Evolutionary conservation across 805 yeast genomes (phyloP).

Genomic region (Wickerhamiella azyma): DNA sequence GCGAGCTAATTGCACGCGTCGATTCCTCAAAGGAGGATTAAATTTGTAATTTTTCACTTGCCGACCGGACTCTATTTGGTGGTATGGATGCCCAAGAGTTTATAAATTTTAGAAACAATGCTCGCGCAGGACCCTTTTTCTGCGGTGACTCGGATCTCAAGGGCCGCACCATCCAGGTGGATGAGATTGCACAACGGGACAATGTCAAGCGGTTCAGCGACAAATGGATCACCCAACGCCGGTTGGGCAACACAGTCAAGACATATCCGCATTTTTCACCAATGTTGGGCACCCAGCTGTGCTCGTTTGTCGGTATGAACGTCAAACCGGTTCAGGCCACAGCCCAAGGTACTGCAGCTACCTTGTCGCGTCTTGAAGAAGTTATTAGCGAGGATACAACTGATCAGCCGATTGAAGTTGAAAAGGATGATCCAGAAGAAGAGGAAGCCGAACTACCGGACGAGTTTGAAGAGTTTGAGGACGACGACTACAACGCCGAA

Average conservation of each 20-base stretch:
- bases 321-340: constrained; percentile 39
- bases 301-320: constrained; percentile 51
- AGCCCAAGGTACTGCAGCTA: constrained; percentile 12
- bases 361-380: constrained; percentile 18
- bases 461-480: constrained; percentile 59
- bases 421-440: constrained; percentile 31
- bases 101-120: constrained; percentile 1
- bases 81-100: constrained; percentile 8
- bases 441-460: constrained; percentile 33
- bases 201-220: constrained; percentile 77
- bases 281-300: constrained; percentile 67
- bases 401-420: constrained; percentile 22
- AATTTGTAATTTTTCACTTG: constrained; percentile 1
- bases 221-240: constrained; percentile 54
- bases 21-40: constrained; percentile 5
- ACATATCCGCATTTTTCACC: constrained; percentile 63
- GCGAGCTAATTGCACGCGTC: constrained; percentile 19
- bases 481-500: constrained; percentile 69
- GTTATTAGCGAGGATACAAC: constrained; percentile 24
- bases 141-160: constrained; percentile 15
- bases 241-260: constrained; percentile 55
- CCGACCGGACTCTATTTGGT: not conserved
- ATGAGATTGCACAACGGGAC: constrained; percentile 29
- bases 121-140: constrained; percentile 17
- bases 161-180: constrained; percentile 15